Conservation (phyloP, 2,329 filamentous ascomycete species). For the Venturia nashicola region DNA sequence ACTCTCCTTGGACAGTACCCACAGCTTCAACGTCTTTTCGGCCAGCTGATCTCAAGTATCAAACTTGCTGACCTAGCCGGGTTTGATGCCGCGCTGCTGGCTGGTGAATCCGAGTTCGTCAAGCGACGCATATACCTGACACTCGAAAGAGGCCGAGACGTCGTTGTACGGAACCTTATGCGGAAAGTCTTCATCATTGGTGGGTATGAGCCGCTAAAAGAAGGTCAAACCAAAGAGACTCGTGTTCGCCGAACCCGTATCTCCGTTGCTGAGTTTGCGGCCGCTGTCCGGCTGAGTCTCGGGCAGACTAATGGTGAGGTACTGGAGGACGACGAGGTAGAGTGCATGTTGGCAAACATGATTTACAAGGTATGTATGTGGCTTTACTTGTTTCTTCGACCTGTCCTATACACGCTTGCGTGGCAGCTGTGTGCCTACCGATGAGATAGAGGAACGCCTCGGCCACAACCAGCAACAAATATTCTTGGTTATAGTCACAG, state of each 20-base stretch:
- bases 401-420: neutral
- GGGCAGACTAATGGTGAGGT: constrained; percentile 41
- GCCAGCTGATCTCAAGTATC: constrained; percentile 67
- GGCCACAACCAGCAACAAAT: neutral
- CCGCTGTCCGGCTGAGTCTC: constrained; percentile 66
- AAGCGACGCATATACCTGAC: constrained; percentile 89
- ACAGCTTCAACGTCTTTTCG: constrained; percentile 62
- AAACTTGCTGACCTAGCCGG: constrained; percentile 68
- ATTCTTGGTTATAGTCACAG: neutral
- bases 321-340: constrained; percentile 83
- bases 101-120: constrained; percentile 85
- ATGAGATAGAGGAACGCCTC: neutral
- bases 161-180: constrained; percentile 80
- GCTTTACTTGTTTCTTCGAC: constrained; percentile 1
- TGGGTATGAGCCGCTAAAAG: constrained; percentile 68
- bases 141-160: constrained; percentile 81
- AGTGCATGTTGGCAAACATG: constrained; percentile 89
- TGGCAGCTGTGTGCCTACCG: constrained; percentile 3
- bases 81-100: constrained; percentile 71
- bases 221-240: constrained; percentile 48
- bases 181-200: constrained; percentile 81
- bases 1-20: constrained; percentile 64
- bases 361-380: constrained; percentile 75
- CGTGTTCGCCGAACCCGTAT: constrained; percentile 61
- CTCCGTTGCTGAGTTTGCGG: constrained; percentile 70